Evolutionary conservation across 345 rosid species (phyloP), one percentile per base, ranked within the genome.

Genomic region (Isatis tinctoria): DNA sequence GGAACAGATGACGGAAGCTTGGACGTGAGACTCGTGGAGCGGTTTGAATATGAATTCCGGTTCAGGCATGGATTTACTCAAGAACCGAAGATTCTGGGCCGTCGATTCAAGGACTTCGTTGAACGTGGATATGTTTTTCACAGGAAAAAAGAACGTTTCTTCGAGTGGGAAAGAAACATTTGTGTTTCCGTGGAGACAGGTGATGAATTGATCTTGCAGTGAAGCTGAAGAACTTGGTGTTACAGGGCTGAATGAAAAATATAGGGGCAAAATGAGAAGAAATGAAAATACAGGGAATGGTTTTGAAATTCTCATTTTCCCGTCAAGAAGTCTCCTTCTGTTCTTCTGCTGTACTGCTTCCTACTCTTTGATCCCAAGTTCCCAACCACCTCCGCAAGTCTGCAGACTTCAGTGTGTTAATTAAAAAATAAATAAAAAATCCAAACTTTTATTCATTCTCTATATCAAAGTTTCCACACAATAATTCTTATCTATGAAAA

Each of bases 11-110:
- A 89, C 74, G 30, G 84, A 81, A 3, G 90, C 85, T 54, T 81
- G 90, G 43, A 90, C 83, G n/a, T 90, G 91, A 72, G 85, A 72
- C 58, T 80, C 87, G 0, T 73, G 7, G 5, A 49, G 1, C 0
- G 96, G 89, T 4, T 74, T 80, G 80, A 87, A 72, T 47, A 87
- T 90, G 73, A 87, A 79, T 8, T 44, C 80, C 10, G 96, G 93
- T 62, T 85, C 87, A 0, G 89, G 88, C 35, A 47, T 40, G 2
- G 85, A 57, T 1, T 82, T 82, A 10, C 13, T 28, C 28, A 83
- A 36, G 80, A 48, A 84, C 44, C 88, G 60, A 7, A 53, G 78
- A 45, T 90, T 90, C 10, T 85, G 87, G 3, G 85, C 83, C 0
- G 82, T 53, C 0, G 85, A 79, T 44, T 77, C 65, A 40, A 89